Evolutionary conservation across 129 eudicot species (phyloP), one percentile per base, ranked within the genome.

Genomic region (Lactuca sativa): DNA sequence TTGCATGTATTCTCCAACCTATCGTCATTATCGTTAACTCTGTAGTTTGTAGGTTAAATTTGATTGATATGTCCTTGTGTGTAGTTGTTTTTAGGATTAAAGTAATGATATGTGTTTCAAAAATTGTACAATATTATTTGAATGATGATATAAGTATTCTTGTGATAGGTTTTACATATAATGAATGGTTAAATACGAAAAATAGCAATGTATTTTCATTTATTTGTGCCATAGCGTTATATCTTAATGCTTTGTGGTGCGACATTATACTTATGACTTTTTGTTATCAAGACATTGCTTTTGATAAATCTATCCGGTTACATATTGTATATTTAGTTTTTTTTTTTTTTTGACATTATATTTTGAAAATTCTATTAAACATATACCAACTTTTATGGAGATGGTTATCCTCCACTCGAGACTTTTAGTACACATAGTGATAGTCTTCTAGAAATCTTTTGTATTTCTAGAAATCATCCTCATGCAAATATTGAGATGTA

Each of bases 1-100:
- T 70, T 88, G 97, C 87, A 92, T 92, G 97, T 92, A 92, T 83
- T 84, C 89, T 80, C 97, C 96, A 8, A 52, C 41, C n/a, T 92
- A 92, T 77, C 88, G 92, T 75, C 74, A 15, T 56, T 92, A 88
- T 75, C 95, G 85, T 66, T 88, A 79, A 75, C 49, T 69, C 16
- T 62, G 44, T 76, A 65, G 74, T 14, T 74, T 37, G 60, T 37
- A 67, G 81, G 60, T 43, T 62, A 31, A 69, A 41, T 40, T 12
- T 41, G 64, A 30, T 59, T 59, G 70, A 31, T 68, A 15, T 16
- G 15, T 65, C 66, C 9, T 64, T 55, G 41, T 21, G 21, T 21
- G 21, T 74, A 66, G 66, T 65, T 15, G 57, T 55, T 73, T 64
- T 17, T 59, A 59, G 69, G 65, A 8, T 64, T 17, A 69, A 53